Percentiles rank a stretch among this genome's conserved stretches.
These are phyloP conservation scores for Pulveroboletus sp. DNA, from an alignment of 1,284 basidiomycete species.

Conservation along the genomic window DNA sequence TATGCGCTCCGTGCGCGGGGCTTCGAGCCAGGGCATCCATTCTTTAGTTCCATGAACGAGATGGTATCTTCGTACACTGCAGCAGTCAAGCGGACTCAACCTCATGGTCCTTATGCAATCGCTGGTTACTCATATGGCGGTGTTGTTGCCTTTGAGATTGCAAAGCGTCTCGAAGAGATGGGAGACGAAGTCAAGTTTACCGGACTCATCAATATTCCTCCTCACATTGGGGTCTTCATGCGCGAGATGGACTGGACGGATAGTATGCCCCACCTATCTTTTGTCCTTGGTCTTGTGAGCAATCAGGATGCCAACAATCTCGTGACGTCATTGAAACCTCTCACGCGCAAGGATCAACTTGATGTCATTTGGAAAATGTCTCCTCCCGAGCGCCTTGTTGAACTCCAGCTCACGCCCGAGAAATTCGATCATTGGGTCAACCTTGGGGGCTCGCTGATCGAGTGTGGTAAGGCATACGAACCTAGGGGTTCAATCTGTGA, in stretches of 20 bases:
- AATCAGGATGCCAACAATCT: conserved; percentile 26
- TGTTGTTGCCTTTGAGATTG: conserved; percentile 47
- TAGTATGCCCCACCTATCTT: conserved; percentile 38
- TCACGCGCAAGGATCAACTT: conserved; percentile 27
- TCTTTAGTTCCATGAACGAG: conserved; percentile 42
- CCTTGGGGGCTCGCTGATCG: conserved; percentile 29
- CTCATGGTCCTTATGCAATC: conserved; percentile 45
- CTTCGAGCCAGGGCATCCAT: conserved; percentile 41
- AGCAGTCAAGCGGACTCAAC: conserved; percentile 40
- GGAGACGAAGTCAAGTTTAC: conserved; percentile 42
- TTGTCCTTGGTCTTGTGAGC: conserved; percentile 29
- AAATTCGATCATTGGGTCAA: conserved; percentile 32
- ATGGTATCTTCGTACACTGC: conserved; percentile 44
- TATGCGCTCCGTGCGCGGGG: conserved; percentile 46
- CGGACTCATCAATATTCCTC: conserved; percentile 45
- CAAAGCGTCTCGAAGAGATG: conserved; percentile 29
- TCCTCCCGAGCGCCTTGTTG: conserved; percentile 25
- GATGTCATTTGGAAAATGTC: conserved; percentile 1
- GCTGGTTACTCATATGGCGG: conserved; percentile 52
- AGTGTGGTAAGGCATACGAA: conserved; percentile 32
- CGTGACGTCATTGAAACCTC: conserved; percentile 13
- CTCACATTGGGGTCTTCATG: conserved; percentile 16
- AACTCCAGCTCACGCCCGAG: conserved; percentile 30
- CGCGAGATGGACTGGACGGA: conserved; percentile 43
- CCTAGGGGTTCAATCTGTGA: conserved; percentile 7